Base-by-base conservation (phyloP, 257 asterid species). In the Gentiana macrophylla region DNA sequence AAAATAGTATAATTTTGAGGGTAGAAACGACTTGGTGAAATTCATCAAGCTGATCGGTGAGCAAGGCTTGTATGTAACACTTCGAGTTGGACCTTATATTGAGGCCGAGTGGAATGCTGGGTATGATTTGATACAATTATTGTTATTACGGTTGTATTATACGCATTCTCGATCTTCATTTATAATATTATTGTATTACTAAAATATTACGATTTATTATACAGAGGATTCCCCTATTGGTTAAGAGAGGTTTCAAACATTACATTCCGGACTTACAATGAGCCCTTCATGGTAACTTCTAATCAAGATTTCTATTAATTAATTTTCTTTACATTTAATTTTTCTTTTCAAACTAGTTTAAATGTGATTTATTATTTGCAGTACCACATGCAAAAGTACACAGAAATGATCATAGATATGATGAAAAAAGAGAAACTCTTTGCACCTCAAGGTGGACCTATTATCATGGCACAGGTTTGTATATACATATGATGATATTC, bases 31-130 rank as follows among this genome's bases (percentile, higher is more conserved):
- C 63, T 41, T 91, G 24, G 56, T 91, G 38, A 91, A 67, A 41
- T 91, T 77, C 84, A 60, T 91, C 54, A 86, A 67, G 53, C 5
- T 77, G 76, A 60, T 91, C 6, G 85, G 72, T 10, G 90, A 83
- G 6, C 65, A 58, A 43, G 98, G 86, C 4, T 8, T 92, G 79
- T 87, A 84, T 77, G 98, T 81, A 0, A 87, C 90, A 3, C 98
- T 92, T 53, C 70, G 98, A 51, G 65, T 92, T 61, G 98, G 98
- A 46, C 98, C 98, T 56, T 88, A 76, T 63, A 80, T 92, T 12
- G 98, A 92, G 72, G 93, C 95, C 5, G 98, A 92, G 78, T 87
- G 98, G 98, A 90, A 81, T 72, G 35, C 73, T 34, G 97, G 97
- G 97, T 88, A 76, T n/a, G 24, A 10, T 41, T 2, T 33, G 34